Base-by-base conservation (phyloP, 352 stramenopile genomes). In the Globisporangium polare region DNA sequence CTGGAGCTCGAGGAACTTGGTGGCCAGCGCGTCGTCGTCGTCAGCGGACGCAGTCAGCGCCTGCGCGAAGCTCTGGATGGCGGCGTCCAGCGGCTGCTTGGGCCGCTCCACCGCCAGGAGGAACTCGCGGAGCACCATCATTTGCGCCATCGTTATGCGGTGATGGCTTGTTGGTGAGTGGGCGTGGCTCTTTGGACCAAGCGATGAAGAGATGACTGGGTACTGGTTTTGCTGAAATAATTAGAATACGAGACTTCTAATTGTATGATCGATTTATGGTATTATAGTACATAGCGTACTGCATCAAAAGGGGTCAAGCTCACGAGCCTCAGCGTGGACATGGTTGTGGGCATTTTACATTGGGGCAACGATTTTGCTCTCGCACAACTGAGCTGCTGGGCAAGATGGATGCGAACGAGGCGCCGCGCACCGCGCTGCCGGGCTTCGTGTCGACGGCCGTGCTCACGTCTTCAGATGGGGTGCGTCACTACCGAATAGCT, bases 401-500 rank as follows among this genome's bases (percentile, higher is more conserved):
- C 13, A 56, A 56, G 17, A 56, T 56, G 50, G 50, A 56, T 29
- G 31, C 50, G n/a, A 56, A n/a, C 26, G 50, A 18, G 8, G 29
- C 50, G 35, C 50, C 53, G 37, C 60, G 57, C 18, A 39, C 43
- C 0, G 51, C 71, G 46, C 68, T 91, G 8, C 68, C 80, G 1
- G 84, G 84, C 51, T 95, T 95, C 52, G 83, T 95, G 60, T 95
- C 86, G 20, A 95, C 86, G 12, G 67, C 84, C 3, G 74, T 95
- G 46, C 66, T 94, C 58, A 94, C 85, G n/a, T 94, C 84, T 6
- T 88, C 84, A 0, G 86, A 95, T 72, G 84, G 83, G 9, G 86
- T 95, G 54, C 47, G 81, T 77, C 5, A 9, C 17, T 29, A 35
- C 3, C 12, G 26, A n/a, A 39, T 22, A 49, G 0, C 5, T 39